phyloP scores from a whole-genome alignment of 345 rosid genomes.

The Erysimum cheiranthoides region DNA sequence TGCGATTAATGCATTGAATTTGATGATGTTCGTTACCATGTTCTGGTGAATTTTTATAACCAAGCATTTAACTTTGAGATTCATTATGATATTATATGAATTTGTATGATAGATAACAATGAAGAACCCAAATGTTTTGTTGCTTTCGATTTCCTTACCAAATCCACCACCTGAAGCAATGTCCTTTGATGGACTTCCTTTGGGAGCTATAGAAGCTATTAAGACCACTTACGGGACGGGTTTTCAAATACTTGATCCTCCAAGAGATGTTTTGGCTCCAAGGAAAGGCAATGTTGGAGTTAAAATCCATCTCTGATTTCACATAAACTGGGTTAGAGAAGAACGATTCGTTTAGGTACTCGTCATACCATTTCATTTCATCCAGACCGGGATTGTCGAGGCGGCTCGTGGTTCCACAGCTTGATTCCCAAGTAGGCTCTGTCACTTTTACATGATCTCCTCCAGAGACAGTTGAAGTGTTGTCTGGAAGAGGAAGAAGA shows the following conservation, averaged over 20 bases:
- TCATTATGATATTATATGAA: neutral
- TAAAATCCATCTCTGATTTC: constrained; percentile 18
- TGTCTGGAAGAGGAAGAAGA: constrained; percentile 51
- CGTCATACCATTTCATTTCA: constrained; percentile 19
- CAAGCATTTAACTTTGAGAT: constrained; percentile 8
- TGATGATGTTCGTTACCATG: constrained; percentile 89
- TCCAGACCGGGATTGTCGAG: neutral
- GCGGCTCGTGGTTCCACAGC: neutral
- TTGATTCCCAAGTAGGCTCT: constrained; percentile 16
- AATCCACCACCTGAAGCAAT: constrained; percentile 83
- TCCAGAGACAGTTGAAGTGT: constrained; percentile 26
- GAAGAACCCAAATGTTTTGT: constrained; percentile 80
- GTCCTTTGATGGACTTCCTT: constrained; percentile 84
- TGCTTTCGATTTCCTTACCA: constrained; percentile 85
- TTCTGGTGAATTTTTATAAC: constrained; percentile 63
- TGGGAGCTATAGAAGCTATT: constrained; percentile 94
- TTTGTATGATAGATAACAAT: constrained; percentile 63
- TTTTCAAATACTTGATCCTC: constrained; percentile 98
- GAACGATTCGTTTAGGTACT: neutral
- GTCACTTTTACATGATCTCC: neutral
- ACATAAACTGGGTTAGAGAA: neutral
- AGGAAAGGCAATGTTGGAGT: neutral
- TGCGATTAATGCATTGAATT: constrained; percentile 85
- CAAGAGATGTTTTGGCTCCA: constrained; percentile 59
- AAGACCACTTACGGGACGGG: constrained; percentile 75